phyloP scores from a whole-genome alignment of 768 basidiomycete genomes.

The Naganishia friedmannii region DNA sequence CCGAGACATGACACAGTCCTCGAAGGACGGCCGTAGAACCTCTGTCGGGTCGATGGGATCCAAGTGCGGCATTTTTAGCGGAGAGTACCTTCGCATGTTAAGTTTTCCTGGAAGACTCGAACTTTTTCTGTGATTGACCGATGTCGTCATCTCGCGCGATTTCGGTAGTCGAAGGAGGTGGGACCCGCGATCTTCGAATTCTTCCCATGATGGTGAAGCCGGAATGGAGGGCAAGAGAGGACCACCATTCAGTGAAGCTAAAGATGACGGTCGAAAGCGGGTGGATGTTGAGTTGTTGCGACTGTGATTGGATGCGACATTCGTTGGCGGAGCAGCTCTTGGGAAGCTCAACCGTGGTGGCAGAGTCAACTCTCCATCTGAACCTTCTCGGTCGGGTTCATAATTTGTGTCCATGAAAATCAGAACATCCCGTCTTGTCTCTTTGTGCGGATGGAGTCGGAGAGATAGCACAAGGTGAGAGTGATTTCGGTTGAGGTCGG shows the following conservation, averaged over 20 bases:
- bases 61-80: neutral
- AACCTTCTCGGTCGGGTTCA: neutral
- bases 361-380: neutral
- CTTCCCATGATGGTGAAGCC: constrained; percentile 16
- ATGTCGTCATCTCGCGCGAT: neutral
- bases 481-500: constrained; percentile 3
- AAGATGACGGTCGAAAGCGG: constrained; percentile 8
- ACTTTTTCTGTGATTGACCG: constrained; percentile 6
- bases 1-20: neutral
- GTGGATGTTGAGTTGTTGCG: constrained; percentile 1
- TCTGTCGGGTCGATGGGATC: constrained; percentile 2
- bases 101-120: constrained; percentile 4
- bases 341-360: constrained; percentile 7
- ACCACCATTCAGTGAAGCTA: constrained; percentile 17
- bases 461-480: constrained; percentile 17
- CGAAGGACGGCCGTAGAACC: neutral
- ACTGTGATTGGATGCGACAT: neutral
- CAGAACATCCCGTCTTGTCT: constrained; percentile 19
- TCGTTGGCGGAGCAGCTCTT: neutral
- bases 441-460: constrained; percentile 6
- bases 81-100: neutral
- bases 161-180: neutral
- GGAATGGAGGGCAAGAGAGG: constrained; percentile 16
- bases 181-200: neutral
- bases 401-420: constrained; percentile 5